Evolutionary conservation across 169 alveolate species (phyloP).

Genomic region (Plasmodium sp.): DNA sequence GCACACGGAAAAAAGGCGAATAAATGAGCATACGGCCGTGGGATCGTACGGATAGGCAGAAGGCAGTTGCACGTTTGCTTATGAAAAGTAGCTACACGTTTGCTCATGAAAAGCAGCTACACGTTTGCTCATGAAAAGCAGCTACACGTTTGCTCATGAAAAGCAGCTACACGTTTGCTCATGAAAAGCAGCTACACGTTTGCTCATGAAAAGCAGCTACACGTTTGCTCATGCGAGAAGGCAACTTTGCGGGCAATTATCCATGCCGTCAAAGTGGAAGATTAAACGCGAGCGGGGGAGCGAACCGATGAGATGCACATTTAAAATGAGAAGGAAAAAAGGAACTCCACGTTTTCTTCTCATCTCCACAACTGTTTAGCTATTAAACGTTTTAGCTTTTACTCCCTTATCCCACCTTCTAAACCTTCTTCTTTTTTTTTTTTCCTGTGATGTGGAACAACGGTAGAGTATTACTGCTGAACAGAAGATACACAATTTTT

Average conservation of each 20-base stretch:
- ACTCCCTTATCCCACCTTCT: not conserved
- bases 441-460: conserved; percentile 67
- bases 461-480: conserved; percentile 26
- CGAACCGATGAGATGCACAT: not conserved
- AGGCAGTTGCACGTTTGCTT: no score
- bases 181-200: no score
- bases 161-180: no score
- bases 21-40: not conserved
- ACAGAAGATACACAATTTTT: conserved; percentile 38
- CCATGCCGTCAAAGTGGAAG: not conserved
- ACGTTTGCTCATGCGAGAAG: not conserved
- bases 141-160: no score
- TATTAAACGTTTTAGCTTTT: not conserved
- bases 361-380: not conserved
- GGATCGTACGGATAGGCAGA: not conserved
- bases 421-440: conserved; percentile 29
- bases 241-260: not conserved
- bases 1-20: not conserved
- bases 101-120: not conserved
- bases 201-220: not conserved
- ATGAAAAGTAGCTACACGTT: not conserved
- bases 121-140: not conserved
- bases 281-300: not conserved
- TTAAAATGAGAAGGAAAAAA: conserved; percentile 7
- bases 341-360: not conserved